Conservation (phyloP, 2,329 filamentous ascomycete genomes). For the Diaporthe australafricana region DNA sequence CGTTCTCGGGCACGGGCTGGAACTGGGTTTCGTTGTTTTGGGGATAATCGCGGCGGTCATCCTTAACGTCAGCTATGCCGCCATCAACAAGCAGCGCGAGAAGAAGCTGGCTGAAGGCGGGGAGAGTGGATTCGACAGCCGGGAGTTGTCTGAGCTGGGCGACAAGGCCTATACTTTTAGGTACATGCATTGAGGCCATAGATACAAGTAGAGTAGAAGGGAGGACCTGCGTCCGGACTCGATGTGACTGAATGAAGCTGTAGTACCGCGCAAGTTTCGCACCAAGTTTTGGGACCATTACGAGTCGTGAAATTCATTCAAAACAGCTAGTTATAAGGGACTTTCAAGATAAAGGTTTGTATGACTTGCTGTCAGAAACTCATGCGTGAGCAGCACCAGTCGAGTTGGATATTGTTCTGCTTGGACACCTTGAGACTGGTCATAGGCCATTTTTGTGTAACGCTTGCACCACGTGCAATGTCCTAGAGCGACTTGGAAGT, state of each 20-base stretch:
- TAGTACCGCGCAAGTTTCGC: not conserved
- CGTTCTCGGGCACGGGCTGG: conserved; percentile 56
- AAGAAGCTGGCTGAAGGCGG: conserved; percentile 56
- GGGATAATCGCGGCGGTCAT: conserved; percentile 59
- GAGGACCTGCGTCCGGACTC: not conserved
- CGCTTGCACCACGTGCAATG: too few species aligned
- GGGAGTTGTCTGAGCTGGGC: conserved; percentile 68
- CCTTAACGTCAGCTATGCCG: conserved; percentile 62
- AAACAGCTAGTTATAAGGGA: not conserved
- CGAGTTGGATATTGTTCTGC: not conserved
- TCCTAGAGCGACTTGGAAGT: too few species aligned
- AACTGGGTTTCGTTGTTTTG: conserved; percentile 59
- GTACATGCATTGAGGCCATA: conserved; percentile 62
- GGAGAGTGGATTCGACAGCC: conserved; percentile 51
- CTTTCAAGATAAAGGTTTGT: not conserved
- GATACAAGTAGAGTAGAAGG: not conserved
- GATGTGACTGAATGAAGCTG: not conserved
- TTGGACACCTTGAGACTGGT: not conserved
- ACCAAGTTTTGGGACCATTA: not conserved
- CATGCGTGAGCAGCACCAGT: not conserved
- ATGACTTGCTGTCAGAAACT: not conserved
- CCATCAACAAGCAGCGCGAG: conserved; percentile 69
- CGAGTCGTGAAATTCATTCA: not conserved
- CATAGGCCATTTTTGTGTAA: too few species aligned
- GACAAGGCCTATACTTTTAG: conserved; percentile 73